phyloP scores from a whole-genome alignment of 202 grass and related monocot species.

The Miscanthus sacchariflorus region DNA sequence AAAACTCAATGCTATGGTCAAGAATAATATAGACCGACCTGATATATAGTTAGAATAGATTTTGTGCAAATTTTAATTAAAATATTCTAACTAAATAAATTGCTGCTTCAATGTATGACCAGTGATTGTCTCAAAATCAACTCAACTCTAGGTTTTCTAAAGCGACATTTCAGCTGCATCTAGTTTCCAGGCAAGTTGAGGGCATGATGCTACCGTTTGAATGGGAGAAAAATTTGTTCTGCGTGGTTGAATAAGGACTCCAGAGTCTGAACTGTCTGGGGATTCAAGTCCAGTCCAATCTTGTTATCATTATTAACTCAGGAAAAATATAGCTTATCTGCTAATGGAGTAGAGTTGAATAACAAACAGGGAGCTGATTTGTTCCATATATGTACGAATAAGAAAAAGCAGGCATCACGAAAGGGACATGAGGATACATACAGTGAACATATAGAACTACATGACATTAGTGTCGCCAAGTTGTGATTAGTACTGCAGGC shows the following conservation, averaged over 20 bases:
- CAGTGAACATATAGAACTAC: not conserved
- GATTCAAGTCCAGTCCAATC: slow-evolving; percentile 41
- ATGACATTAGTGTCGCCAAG: not conserved
- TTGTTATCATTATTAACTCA: not conserved
- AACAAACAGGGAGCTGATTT: slow-evolving; percentile 11
- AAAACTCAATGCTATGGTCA: not conserved
- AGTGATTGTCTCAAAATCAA: slow-evolving; percentile 3
- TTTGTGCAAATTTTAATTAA: not conserved
- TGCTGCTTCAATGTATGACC: not conserved
- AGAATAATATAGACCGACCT: not conserved
- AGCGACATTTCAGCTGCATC: slow-evolving; percentile 25
- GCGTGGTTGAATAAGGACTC: slow-evolving; percentile 10
- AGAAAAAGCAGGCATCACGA: slow-evolving; percentile 29
- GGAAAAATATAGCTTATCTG: not conserved
- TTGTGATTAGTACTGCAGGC: not conserved
- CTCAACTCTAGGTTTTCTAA: not conserved
- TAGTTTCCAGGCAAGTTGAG: not conserved
- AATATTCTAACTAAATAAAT: not conserved
- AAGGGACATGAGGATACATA: not conserved
- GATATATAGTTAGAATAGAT: not conserved
- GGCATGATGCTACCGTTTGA: slow-evolving; percentile 7
- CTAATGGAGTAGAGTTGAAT: slow-evolving; percentile 10
- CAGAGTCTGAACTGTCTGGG: slow-evolving; percentile 28
- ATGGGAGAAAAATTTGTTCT: not conserved
- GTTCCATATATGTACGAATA: not conserved